Evolutionary conservation across 495 filamentous ascomycete genomes (phyloP), one percentile per base, ranked within the genome.

Genomic region (Penicillium roqueforti): DNA sequence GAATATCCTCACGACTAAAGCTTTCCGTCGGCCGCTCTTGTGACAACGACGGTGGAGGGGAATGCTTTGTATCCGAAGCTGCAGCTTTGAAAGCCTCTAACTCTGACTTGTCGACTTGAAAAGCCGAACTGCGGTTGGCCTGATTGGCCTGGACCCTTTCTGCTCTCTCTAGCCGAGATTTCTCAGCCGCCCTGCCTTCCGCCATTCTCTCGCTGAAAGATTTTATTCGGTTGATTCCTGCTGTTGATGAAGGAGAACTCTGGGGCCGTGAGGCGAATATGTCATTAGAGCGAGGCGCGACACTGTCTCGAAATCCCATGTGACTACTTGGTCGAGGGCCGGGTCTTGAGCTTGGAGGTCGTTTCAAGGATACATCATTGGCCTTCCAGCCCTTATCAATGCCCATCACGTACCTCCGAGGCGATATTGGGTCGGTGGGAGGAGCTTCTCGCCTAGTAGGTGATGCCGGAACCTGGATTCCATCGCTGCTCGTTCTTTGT

Each of bases 151-250:
- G 74, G 13, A 76, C 66, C 52, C 83, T 81, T 39, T 87, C 80
- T 28, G 63, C 60, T 37, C 80, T 79, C 36, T 81, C 77, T 51
- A 75, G 68, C 16, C 66, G 68, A 36, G 70, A 59, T 22, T 74
- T 76, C 10, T 85, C 82, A 25, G 71, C 67, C 7, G 65, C 64
- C 50, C 83, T 72, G 50, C 70, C 80, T 54, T 89, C 84, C 0
- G 89, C 87, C 54, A 97, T 82, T 22, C 90, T 77, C 66, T 97
- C 90, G 58, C 88, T 96, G 64, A 97, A 98, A 26, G 83, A 88
- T 65, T 87, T 83, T 1, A 80, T 79, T 42, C 77, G 72, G 6
- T 75, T 56, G 13, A 53, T n/a, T 0, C 63, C 67, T 22, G 60
- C 68, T 34, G 63, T 52, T 44, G 57, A 55, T 47, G 57, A 55